Conservation (phyloP, 345 rosid species). For the Bruguiera sexangula region DNA sequence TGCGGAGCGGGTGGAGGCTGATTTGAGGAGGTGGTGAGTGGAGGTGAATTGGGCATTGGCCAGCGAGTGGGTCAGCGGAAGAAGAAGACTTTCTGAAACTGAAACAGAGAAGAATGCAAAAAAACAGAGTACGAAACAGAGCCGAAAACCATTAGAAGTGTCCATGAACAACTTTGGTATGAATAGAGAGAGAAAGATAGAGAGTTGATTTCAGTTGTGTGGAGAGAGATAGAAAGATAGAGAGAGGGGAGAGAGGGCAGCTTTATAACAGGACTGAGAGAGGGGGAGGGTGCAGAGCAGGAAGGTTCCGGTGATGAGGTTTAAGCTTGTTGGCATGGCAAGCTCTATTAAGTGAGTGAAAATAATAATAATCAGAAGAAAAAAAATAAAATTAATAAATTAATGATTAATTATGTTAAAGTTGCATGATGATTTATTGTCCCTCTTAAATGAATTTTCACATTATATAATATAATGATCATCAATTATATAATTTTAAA, state of each 20-base stretch:
- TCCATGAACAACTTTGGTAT: slow-evolving; percentile 29
- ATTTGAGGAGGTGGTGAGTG: slow-evolving; percentile 76
- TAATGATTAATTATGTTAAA: too few species aligned
- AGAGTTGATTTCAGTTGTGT: not conserved
- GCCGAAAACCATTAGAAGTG: slow-evolving; percentile 11
- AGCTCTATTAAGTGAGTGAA: too few species aligned
- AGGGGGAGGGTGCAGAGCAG: not conserved
- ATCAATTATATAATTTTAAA: too few species aligned
- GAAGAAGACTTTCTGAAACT: slow-evolving; percentile 28
- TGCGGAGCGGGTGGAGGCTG: slow-evolving; percentile 67
- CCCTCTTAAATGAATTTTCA: too few species aligned
- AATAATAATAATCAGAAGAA: too few species aligned
- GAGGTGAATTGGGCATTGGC: slow-evolving; percentile 50
- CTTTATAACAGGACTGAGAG: slow-evolving; percentile 12
- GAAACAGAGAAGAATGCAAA: slow-evolving; percentile 17
- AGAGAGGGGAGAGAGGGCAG: not conserved
- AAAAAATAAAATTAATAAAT: too few species aligned
- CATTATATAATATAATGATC: too few species aligned
- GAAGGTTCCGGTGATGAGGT: slow-evolving; percentile 3
- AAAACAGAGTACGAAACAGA: slow-evolving; percentile 32
- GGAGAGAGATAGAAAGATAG: not conserved
- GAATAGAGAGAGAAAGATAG: not conserved
- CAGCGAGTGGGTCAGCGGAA: slow-evolving; percentile 68
- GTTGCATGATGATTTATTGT: too few species aligned
- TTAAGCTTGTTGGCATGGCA: not conserved